phyloP scores from a whole-genome alignment of 1,284 basidiomycete species.

The Fomitopsis pinicola region DNA sequence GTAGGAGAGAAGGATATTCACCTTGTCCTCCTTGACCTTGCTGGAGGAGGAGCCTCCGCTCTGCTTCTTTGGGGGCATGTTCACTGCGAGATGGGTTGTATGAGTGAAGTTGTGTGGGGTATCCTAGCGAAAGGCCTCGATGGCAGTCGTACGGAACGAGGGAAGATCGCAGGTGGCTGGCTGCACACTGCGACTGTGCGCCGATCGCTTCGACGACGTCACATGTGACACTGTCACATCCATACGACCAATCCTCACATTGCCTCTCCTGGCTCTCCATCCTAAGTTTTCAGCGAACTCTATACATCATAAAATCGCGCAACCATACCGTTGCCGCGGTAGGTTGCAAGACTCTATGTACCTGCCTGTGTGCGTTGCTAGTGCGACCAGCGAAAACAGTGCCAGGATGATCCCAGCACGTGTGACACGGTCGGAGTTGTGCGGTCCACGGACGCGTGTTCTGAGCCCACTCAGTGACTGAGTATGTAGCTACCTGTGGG shows the following conservation, averaged over 20 bases:
- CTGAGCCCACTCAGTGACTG: no score
- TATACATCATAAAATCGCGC: no score
- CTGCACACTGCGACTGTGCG: neutral
- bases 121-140: neutral
- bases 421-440: no score
- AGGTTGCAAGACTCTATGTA: no score
- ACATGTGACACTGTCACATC: neutral
- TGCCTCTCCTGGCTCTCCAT: no score
- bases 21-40: constrained; percentile 79
- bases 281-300: no score
- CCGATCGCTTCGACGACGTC: neutral
- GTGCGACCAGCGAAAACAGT: no score
- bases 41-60: constrained; percentile 42
- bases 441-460: no score
- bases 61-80: constrained; percentile 74
- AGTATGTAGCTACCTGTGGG: no score
- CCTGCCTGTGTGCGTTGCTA: neutral
- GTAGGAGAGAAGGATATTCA: constrained; percentile 26
- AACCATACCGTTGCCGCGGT: no score
- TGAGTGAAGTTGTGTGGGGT: neutral
- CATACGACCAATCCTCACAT: no score
- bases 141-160: neutral
- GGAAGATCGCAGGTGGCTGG: neutral
- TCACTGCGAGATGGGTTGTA: neutral
- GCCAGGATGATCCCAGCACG: no score